A percentile compares a stretch with the other conserved stretches of the same genome.
phyloP scores from a whole-genome alignment of 371 early-diverging fungal genomes.

The Mortierella sp. region DNA sequence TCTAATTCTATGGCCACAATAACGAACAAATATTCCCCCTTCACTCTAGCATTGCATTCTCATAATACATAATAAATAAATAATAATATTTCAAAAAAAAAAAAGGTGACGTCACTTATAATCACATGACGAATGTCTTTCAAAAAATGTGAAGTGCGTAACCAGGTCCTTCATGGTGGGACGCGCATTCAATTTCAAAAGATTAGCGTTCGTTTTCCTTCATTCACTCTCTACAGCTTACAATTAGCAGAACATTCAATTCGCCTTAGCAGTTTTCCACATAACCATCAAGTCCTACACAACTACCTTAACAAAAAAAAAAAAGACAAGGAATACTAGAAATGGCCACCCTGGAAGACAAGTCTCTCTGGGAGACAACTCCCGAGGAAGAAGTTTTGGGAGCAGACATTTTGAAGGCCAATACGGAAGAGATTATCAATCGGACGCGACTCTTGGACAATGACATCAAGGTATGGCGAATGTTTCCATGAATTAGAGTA shows the following conservation, averaged over 20 bases:
- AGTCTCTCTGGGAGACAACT: conserved; percentile 72
- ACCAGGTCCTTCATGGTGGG: neutral
- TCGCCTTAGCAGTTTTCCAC: neutral
- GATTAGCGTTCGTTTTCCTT: neutral
- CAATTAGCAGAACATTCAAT: neutral
- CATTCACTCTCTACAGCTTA: neutral
- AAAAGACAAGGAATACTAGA: conserved; percentile 15
- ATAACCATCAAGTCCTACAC: neutral
- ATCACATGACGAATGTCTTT: neutral
- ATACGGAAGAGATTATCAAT: conserved; percentile 93
- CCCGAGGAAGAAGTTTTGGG: conserved; percentile 84
- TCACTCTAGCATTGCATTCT: neutral
- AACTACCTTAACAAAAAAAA: neutral
- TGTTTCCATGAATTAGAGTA: neutral
- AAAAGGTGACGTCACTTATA: neutral
- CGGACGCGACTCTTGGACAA: conserved; percentile 95
- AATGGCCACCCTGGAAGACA: conserved; percentile 78
- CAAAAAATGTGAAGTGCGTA: neutral
- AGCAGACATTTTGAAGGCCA: conserved; percentile 89
- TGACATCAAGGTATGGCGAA: conserved; percentile 88
- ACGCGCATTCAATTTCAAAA: neutral
- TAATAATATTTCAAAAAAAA: neutral
- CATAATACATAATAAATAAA: neutral
- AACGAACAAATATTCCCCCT: neutral
- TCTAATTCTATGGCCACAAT: neutral